Base-by-base conservation (phyloP, 495 filamentous ascomycete species). In the Poronia punctata region DNA sequence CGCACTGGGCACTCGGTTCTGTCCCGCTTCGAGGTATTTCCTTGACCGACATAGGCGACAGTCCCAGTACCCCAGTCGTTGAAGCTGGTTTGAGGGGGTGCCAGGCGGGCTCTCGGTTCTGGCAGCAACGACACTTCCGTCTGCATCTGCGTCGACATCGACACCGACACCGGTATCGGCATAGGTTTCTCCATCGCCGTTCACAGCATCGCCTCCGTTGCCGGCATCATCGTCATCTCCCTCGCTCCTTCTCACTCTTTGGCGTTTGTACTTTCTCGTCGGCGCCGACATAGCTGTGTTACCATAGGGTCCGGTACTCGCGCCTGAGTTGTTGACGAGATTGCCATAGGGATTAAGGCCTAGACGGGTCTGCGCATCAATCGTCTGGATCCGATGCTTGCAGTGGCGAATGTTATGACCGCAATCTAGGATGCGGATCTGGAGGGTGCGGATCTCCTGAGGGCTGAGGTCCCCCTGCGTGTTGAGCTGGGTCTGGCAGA, bases 31-130 rank as follows among this genome's bases (percentile, higher is more conserved):
- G 5, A 64, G 49, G 23, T 63, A 70, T 21, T 65, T 67, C 20
- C 50, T 45, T 0, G 65, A 54, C 2, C 49, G 48, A 49, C 67
- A 70, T 0, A 70, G 57, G 1, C 62, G 64, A 29, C 67, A 70
- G 33, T 60, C 60, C 67, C 67, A 70, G 38, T 59, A 62, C 2
- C 67, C 67, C 10, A 67, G 61, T 2, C 67, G 64, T 37, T 66
- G 62, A 7, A 67, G 30, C 0, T 29, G 20, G 24, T 29, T 37
- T 0, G 44, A 56, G 10, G 43, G 30, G 5, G 22, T 19, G 18
- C 37, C 37, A 16, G 36, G 43, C 7, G 35, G n/a, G n/a, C 22
- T 5, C 18, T 23, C 7, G 7, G 14, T 8, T 5, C 36, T 17
- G 16, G 14, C 26, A 16, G 35, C 28, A 4, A 31, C 35, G 9